phyloP scores from a whole-genome alignment of 2,329 filamentous ascomycete genomes.

The Ascomycota sp. region DNA sequence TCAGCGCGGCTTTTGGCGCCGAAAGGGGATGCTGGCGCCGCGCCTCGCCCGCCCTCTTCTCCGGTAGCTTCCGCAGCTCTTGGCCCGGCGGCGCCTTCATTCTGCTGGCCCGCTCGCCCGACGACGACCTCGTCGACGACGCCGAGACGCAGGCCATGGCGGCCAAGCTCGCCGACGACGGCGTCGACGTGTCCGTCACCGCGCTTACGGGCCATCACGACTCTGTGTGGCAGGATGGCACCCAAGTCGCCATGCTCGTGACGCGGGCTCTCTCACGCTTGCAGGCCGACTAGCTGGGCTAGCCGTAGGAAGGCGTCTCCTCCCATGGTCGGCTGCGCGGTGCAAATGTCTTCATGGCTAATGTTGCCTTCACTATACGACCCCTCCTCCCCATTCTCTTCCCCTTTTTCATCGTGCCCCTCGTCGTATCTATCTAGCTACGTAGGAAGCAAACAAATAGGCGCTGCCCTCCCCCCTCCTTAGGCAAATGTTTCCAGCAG shows the following conservation, averaged over 20 bases:
- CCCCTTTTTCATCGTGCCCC: too few relatives aligned
- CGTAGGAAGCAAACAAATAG: too few relatives aligned
- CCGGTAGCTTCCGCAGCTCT: constrained; percentile 17
- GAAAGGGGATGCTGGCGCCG: constrained; percentile 27
- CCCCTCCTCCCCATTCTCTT: too few relatives aligned
- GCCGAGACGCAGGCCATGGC: constrained; percentile 39
- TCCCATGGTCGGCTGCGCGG: too few relatives aligned
- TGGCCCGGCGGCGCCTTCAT: constrained; percentile 15
- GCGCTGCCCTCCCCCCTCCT: too few relatives aligned
- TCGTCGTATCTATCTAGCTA: too few relatives aligned
- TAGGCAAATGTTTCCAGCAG: too few relatives aligned
- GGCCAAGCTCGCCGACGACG: constrained; percentile 19
- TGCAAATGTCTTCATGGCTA: too few relatives aligned
- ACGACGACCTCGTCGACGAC: constrained; percentile 30
- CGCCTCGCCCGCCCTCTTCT: constrained; percentile 30
- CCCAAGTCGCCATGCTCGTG: constrained; percentile 29
- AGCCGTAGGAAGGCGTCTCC: too few relatives aligned
- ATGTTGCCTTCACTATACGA: too few relatives aligned
- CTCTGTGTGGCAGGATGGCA: constrained; percentile 39
- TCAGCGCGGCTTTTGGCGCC: constrained; percentile 38
- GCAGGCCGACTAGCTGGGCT: too few relatives aligned
- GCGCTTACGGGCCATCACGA: constrained; percentile 40
- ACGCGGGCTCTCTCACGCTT: constrained; percentile 7
- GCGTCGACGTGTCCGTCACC: constrained; percentile 11
- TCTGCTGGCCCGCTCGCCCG: constrained; percentile 23